Conservation (phyloP, 441 rosid species). For the Mallotus japonicus region DNA sequence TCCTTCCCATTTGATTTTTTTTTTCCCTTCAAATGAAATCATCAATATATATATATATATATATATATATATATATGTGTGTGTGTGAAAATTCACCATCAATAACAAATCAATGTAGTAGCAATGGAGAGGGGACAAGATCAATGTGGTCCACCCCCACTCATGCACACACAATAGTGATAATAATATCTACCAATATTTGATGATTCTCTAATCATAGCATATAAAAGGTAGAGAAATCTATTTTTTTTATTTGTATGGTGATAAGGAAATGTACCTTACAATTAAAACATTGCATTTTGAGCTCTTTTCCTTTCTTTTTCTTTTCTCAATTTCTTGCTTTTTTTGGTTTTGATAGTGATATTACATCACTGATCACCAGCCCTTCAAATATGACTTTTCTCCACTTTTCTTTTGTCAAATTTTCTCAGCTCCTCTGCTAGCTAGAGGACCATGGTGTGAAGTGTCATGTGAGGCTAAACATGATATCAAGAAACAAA, state of each 20-base stretch:
- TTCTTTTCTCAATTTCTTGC: neutral
- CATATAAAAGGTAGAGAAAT: constrained; percentile 21
- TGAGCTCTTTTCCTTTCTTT: neutral
- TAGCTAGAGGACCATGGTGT: no score
- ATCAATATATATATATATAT: no score
- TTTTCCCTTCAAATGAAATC: no score
- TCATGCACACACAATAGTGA: neutral
- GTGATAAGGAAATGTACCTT: constrained; percentile 14
- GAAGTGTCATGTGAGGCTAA: no score
- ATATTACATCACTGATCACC: constrained; percentile 8
- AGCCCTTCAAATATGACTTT: constrained; percentile 9
- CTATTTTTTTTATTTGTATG: constrained; percentile 1
- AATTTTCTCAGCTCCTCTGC: neutral
- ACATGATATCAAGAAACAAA: no score
- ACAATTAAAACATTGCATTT: constrained; percentile 1
- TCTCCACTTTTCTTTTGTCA: neutral
- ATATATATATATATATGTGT: no score
- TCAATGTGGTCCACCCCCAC: constrained; percentile 35
- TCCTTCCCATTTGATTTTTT: no score
- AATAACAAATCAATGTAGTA: no score
- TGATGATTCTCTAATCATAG: constrained; percentile 31
- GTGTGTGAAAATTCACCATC: no score
- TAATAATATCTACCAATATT: neutral
- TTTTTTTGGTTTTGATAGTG: neutral
- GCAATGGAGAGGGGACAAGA: constrained; percentile 15